These are phyloP conservation scores for Hericium coralloides DNA, from an alignment of 768 basidiomycete species.

Conservation along the genomic window DNA sequence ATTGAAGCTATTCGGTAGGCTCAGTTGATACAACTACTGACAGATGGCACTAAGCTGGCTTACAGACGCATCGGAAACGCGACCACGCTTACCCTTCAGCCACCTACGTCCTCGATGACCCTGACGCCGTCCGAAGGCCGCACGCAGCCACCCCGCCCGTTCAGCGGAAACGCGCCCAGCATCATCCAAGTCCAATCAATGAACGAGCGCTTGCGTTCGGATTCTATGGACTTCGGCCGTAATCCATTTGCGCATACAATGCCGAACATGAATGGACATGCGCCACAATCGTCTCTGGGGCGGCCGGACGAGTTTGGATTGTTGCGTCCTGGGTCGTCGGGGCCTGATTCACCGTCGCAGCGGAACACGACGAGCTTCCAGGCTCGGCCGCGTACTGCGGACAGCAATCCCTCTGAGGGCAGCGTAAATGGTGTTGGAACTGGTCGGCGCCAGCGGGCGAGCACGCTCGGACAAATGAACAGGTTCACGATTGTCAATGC, in stretches of 20 bases:
- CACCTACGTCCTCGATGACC: conserved; percentile 1
- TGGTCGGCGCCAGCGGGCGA: conserved; percentile 25
- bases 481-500: conserved; percentile 35
- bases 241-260: neutral
- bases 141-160: neutral
- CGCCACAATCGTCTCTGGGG: conserved; percentile 1
- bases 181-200: neutral
- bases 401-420: conserved; percentile 3
- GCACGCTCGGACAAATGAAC: conserved; percentile 17
- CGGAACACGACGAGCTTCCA: neutral
- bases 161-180: neutral
- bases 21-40: neutral
- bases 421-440: conserved; percentile 5
- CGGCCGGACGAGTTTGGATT: conserved; percentile 10
- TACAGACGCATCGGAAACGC: conserved; percentile 41
- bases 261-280: conserved; percentile 3
- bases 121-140: neutral
- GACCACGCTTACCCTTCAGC: conserved; percentile 27
- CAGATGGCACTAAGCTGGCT: neutral
- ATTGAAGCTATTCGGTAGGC: conserved; percentile 52
- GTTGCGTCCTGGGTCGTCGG: neutral
- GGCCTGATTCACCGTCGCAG: conserved; percentile 21
- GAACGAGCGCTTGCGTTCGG: neutral
- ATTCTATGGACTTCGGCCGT: neutral
- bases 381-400: conserved; percentile 8